Evolutionary conservation across 75 land plant genomes (phyloP).

Genomic region (Pseudotsuga menziesii): DNA sequence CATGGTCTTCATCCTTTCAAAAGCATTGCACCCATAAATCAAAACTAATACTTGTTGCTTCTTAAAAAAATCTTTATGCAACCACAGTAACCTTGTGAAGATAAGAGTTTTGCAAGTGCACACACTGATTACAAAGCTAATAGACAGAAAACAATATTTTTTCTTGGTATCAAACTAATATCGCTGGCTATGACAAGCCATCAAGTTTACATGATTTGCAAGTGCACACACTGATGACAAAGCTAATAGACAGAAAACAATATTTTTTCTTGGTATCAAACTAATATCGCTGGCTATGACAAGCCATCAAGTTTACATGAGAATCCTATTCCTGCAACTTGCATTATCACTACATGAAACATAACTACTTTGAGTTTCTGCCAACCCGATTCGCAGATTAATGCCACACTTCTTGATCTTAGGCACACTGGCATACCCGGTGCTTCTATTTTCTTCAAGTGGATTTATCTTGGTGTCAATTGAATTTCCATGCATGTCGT

Average conservation of each 20-base stretch:
- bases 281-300: too few relatives aligned
- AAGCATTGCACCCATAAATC: conserved; percentile 28
- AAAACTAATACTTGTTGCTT: background rate
- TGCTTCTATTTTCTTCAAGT: too few relatives aligned
- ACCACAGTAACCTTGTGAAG: background rate
- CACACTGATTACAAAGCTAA: background rate
- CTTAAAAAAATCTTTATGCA: background rate
- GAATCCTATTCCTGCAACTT: background rate
- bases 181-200: too few relatives aligned
- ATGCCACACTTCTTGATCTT: too few relatives aligned
- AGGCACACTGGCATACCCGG: too few relatives aligned
- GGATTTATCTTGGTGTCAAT: too few relatives aligned
- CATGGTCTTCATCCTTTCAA: conserved; percentile 60
- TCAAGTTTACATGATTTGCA: too few relatives aligned
- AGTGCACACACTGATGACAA: background rate
- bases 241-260: background rate
- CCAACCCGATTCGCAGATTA: too few relatives aligned
- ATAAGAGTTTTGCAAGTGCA: background rate
- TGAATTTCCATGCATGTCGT: too few relatives aligned
- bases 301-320: background rate
- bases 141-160: background rate
- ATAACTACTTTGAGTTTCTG: too few relatives aligned
- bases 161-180: background rate
- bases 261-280: background rate
- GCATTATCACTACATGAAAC: too few relatives aligned